These are phyloP conservation scores for Penicillium canescens DNA, from an alignment of 495 filamentous ascomycete species.

Conservation along the genomic window DNA sequence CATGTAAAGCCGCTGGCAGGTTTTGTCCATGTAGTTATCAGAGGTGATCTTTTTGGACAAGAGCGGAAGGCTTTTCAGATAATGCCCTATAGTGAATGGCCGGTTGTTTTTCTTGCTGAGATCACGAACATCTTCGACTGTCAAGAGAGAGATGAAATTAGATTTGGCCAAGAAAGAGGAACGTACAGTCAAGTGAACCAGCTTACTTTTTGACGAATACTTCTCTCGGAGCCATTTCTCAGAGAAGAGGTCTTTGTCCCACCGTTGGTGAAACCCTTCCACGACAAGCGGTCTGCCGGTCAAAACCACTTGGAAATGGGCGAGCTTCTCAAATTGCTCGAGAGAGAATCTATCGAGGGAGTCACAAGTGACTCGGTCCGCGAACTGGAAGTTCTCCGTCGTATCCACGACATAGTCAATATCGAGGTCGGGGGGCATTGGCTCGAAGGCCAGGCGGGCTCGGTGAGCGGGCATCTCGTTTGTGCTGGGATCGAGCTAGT, in stretches of 20 bases:
- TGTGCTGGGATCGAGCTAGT: no score
- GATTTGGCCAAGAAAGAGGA: background rate
- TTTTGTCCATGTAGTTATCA: constrained; percentile 65
- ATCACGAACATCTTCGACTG: constrained; percentile 71
- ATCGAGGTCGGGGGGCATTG: constrained; percentile 81
- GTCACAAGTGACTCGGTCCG: constrained; percentile 69
- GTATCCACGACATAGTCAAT: constrained; percentile 69
- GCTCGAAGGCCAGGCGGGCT: constrained; percentile 73
- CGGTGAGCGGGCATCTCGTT: constrained; percentile 63
- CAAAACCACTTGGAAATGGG: constrained; percentile 73
- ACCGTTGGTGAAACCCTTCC: constrained; percentile 71
- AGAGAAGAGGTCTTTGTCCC: constrained; percentile 75
- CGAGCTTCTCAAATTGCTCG: constrained; percentile 76
- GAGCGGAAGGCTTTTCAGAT: constrained; percentile 77
- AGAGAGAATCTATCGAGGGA: constrained; percentile 70
- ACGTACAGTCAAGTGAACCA: background rate
- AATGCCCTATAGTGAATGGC: constrained; percentile 81
- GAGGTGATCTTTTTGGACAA: constrained; percentile 73
- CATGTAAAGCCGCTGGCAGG: constrained; percentile 82
- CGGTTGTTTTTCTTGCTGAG: constrained; percentile 67
- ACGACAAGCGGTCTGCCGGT: constrained; percentile 85
- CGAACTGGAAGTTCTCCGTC: constrained; percentile 82
- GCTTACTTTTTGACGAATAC: constrained; percentile 69
- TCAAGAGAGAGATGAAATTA: constrained; percentile 3
- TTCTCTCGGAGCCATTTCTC: constrained; percentile 73